phyloP scores from a whole-genome alignment of 163 green algal genomes.

The Trebouxia gelatinosa region DNA sequence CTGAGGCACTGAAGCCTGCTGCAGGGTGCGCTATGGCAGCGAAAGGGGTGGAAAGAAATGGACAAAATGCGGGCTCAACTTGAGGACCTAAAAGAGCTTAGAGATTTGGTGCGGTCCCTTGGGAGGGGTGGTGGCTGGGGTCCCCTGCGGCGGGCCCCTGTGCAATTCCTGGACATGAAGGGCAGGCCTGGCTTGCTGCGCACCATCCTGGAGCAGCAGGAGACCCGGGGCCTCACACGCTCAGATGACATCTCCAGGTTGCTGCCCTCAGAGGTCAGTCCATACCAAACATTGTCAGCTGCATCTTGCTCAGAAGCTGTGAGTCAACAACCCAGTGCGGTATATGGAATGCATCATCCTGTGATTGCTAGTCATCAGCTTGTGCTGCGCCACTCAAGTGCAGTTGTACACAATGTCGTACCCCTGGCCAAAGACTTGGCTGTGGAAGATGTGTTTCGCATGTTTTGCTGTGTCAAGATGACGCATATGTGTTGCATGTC shows the following conservation, averaged over 20 bases:
- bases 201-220: constrained; percentile 77
- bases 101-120: constrained; percentile 62
- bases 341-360: too few species aligned
- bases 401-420: too few species aligned
- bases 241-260: constrained; percentile 72
- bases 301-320: too few species aligned
- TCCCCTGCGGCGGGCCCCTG: constrained; percentile 53
- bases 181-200: constrained; percentile 75
- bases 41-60: constrained; percentile 72
- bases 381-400: too few species aligned
- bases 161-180: constrained; percentile 54
- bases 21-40: constrained; percentile 67
- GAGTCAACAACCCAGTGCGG: too few species aligned
- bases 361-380: too few species aligned
- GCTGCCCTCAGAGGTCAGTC: constrained; percentile 54
- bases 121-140: constrained; percentile 59
- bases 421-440: too few species aligned
- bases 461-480: too few species aligned
- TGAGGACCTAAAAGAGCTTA: constrained; percentile 70
- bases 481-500: too few species aligned
- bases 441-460: too few species aligned
- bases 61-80: constrained; percentile 63
- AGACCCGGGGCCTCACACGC: constrained; percentile 75
- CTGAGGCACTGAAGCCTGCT: too few species aligned
- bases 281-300: too few species aligned